Evolutionary conservation across 2,329 filamentous ascomycete genomes (phyloP), one percentile per base, ranked within the genome.

Genomic region (Clonostachys chloroleuca): DNA sequence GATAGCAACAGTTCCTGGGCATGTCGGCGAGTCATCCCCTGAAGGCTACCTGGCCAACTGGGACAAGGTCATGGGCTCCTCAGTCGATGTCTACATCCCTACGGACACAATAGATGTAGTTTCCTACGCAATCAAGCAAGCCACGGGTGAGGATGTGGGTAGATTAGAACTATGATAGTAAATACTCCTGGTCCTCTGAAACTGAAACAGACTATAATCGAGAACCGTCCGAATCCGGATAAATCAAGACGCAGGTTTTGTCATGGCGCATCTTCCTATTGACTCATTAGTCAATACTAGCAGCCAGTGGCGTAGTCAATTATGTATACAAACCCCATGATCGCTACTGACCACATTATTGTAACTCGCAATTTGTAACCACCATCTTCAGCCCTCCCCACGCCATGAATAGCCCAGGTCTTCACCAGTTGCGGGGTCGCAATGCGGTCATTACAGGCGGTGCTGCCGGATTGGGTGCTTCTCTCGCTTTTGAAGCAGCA

Each of bases 1-100:
- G 5, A 41, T 56, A 12, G 54, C 52, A 14, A 56, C 53, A 2
- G 48, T 56, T 10, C 53, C 47, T 1, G 54, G 54, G 2, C 49
- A 53, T 35, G 42, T 43, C 3, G 17, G 36, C 7, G 54, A 51
- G 46, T 45, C 24, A 2, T 47, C 44, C 1, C 48, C 51, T 5
- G 52, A 54, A 14, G 54, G 52, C 1, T 56, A 47, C 16, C 10
- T 56, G 30, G 43, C 42, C 7, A 47, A 56, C 34, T 56, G 43
- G 34, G 48, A 43, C 7, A 44, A 48, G 34, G 53, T 56, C 5
- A 47, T 53, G 39, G 54, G 54, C 3, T 45, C 43, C 3, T 42
- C 17, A 33, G 47, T 50, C 14, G 51, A 56, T 36, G 14, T 54
- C 6, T 56, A 49, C 48, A 43, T 56, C 12, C 51, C 54, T 10